A percentile compares a stretch with the other conserved stretches of the same genome.
These are phyloP conservation scores for Termitomyces sp. DNA, from an alignment of 768 basidiomycete genomes.

Conservation along the genomic window DNA sequence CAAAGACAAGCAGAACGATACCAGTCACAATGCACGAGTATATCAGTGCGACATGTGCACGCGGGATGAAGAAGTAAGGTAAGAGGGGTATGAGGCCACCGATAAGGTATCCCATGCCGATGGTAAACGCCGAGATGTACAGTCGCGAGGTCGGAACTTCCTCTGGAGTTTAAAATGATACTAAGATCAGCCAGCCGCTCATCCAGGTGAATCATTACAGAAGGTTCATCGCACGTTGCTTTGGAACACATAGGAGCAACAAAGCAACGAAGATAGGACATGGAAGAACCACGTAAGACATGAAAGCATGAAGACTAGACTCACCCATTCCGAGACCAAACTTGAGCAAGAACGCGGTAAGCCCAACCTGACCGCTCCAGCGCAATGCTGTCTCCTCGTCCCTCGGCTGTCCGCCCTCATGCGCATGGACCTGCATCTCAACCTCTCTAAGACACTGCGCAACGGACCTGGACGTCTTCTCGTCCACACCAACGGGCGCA, in stretches of 20 bases:
- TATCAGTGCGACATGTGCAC: slow-evolving; percentile 65
- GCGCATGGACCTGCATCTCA: slow-evolving; percentile 42
- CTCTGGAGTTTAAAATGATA: slow-evolving; percentile 45
- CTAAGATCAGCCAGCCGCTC: slow-evolving; percentile 1
- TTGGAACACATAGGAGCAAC: background rate
- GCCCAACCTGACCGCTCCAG: slow-evolving; percentile 78
- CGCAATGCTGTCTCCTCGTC: slow-evolving; percentile 62
- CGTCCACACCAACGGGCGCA: slow-evolving; percentile 87
- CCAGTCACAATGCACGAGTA: slow-evolving; percentile 83
- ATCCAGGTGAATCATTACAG: background rate
- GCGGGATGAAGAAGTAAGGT: slow-evolving; percentile 86
- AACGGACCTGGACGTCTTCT: slow-evolving; percentile 74
- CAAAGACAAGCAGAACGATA: slow-evolving; percentile 83
- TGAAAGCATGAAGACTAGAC: slow-evolving; percentile 24
- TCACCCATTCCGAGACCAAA: slow-evolving; percentile 91
- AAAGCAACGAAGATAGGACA: background rate
- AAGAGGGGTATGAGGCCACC: slow-evolving; percentile 92
- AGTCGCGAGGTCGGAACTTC: slow-evolving; percentile 84
- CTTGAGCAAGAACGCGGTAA: slow-evolving; percentile 92
- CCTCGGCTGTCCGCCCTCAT: slow-evolving; percentile 17
- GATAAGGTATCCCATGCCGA: slow-evolving; percentile 90
- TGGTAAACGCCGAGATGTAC: slow-evolving; percentile 91
- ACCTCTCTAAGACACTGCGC: slow-evolving; percentile 57
- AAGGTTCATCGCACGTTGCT: background rate
- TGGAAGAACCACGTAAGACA: background rate